A percentile compares a stretch with the other conserved stretches of the same genome.
phyloP scores from a whole-genome alignment of 2,329 filamentous ascomycete species.

The Fusarium sublunatum region DNA sequence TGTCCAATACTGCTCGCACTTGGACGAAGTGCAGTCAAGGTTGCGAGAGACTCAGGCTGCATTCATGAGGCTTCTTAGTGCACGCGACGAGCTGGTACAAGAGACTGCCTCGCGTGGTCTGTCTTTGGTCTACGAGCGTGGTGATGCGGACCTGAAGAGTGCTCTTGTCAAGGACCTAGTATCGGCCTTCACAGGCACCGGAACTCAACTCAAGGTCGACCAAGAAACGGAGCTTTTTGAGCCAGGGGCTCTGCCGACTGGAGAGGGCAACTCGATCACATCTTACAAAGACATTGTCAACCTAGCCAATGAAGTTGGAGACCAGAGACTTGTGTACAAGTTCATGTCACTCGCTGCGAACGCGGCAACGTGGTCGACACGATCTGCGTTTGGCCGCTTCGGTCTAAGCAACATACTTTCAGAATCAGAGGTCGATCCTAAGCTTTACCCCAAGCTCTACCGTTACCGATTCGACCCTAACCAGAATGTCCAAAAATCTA shows the following conservation, averaged over 20 bases:
- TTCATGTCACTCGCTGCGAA: conserved; percentile 98
- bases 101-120: conserved; percentile 93
- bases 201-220: conserved; percentile 81
- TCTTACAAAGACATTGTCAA: conserved; percentile 98
- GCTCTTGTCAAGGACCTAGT: conserved; percentile 89
- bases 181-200: conserved; percentile 84
- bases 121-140: conserved; percentile 93
- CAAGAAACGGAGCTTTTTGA: conserved; percentile 95
- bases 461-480: conserved; percentile 97
- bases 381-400: conserved; percentile 94
- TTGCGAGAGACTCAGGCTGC: conserved; percentile 84
- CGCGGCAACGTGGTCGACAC: conserved; percentile 96
- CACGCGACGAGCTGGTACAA: conserved; percentile 93
- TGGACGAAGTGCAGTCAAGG: conserved; percentile 77
- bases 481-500: conserved; percentile 88
- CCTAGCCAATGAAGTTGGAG: conserved; percentile 94
- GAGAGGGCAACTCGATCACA: conserved; percentile 87
- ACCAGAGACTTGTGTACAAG: conserved; percentile 95
- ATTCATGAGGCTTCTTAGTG: conserved; percentile 87
- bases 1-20: conserved; percentile 87
- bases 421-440: conserved; percentile 88
- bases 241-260: conserved; percentile 87
- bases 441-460: conserved; percentile 94
- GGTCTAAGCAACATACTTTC: conserved; percentile 92
- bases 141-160: conserved; percentile 81